phyloP scores from a whole-genome alignment of 352 stramenopile genomes.

The Globisporangium solare region DNA sequence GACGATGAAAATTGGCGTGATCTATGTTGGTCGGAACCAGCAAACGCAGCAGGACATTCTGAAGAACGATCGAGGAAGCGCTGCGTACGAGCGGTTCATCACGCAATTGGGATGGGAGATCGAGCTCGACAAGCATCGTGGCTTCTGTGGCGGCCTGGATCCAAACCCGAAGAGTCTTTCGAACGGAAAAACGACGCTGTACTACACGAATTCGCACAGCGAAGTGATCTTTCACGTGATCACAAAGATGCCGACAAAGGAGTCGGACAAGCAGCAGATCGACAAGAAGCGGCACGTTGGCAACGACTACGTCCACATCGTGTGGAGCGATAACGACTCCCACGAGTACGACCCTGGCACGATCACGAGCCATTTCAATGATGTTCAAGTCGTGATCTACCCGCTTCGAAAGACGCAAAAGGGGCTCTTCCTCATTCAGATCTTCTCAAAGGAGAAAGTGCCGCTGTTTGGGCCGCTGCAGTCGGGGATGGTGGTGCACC shows the following conservation, averaged over 20 bases:
- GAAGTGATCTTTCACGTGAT: conserved; percentile 88
- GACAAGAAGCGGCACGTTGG: conserved; percentile 88
- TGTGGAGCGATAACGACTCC: conserved; percentile 81
- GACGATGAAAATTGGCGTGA: conserved; percentile 88
- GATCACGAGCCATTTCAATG: conserved; percentile 88
- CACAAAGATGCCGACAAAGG: conserved; percentile 85
- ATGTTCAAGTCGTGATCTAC: conserved; percentile 85
- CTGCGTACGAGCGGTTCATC: conserved; percentile 65
- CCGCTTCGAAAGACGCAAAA: conserved; percentile 55
- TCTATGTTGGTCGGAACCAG: conserved; percentile 78
- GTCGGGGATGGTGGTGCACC: conserved; percentile 80
- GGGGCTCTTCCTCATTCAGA: conserved; percentile 70
- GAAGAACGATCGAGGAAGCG: conserved; percentile 64
- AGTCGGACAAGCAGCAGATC: conserved; percentile 77
- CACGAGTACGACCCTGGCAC: conserved; percentile 79
- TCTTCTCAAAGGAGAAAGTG: conserved; percentile 82
- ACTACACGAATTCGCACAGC: conserved; percentile 78
- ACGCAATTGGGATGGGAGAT: conserved; percentile 79
- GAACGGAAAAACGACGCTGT: conserved; percentile 66
- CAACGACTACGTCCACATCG: conserved; percentile 85
- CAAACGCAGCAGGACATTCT: conserved; percentile 78
- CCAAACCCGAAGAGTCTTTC: conserved; percentile 78
- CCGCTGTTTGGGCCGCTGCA: conserved; percentile 74
- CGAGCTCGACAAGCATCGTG: conserved; percentile 55
- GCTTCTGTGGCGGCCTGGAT: conserved; percentile 75